These are phyloP conservation scores for Phytophthora palmivora DNA, from an alignment of 352 stramenopile genomes.

Conservation along the genomic window DNA sequence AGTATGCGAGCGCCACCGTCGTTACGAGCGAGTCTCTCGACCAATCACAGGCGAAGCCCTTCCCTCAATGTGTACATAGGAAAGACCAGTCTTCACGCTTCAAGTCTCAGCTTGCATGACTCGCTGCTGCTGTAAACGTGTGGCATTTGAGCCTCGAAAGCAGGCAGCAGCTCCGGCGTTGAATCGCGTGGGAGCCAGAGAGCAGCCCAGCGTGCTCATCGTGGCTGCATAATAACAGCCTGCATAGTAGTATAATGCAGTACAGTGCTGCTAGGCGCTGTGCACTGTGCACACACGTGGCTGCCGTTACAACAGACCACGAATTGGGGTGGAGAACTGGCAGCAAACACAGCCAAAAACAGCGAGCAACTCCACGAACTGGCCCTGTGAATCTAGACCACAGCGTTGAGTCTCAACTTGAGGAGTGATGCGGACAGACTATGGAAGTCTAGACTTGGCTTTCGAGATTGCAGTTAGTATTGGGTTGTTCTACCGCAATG, in stretches of 20 bases:
- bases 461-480: too few relatives aligned
- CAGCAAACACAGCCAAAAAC: background rate
- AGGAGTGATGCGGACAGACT: too few relatives aligned
- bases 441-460: too few relatives aligned
- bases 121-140: too few relatives aligned
- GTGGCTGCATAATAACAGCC: background rate
- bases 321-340: background rate
- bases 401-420: too few relatives aligned
- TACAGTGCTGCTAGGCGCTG: too few relatives aligned
- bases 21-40: conserved; percentile 19
- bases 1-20: conserved; percentile 34
- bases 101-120: background rate
- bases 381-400: background rate
- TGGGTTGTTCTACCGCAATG: too few relatives aligned
- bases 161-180: background rate
- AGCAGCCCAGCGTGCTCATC: background rate
- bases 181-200: background rate
- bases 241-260: too few relatives aligned
- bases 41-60: conserved; percentile 26
- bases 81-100: conserved; percentile 6
- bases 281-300: background rate
- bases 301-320: background rate
- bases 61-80: conserved; percentile 5
- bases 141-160: background rate
- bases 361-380: background rate